Evolutionary conservation across 352 stramenopile species (phyloP), one percentile per base, ranked within the genome.

Genomic region (Phytopythium boreale): DNA sequence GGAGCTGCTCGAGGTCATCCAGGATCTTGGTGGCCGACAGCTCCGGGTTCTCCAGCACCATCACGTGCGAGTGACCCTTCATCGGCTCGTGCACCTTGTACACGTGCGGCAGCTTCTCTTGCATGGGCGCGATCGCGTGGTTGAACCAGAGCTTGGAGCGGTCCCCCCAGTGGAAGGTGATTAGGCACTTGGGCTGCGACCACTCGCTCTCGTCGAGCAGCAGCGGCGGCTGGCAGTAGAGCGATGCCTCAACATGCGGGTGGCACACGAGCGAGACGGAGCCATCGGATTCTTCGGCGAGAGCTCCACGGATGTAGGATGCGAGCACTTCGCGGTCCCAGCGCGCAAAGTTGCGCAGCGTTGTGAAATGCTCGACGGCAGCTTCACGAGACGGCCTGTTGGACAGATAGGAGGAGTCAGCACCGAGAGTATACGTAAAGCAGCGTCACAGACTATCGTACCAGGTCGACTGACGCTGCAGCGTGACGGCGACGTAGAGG

Each of bases 321-420:
- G 62, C 65, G 12, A 84, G 59, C 0, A 68, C 56, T 41, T 84
- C 75, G 4, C 69, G 71, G 52, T 84, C 64, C 75, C 75, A 84
- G 2, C 47, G 43, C 9, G 37, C 62, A n/a, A 84, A 76, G 57
- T 74, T 81, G 55, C 72, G 73, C 14, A 81, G 68, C 10, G 31
- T 52, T 2, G 62, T 46, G 34, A 84, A 79, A 47, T 75, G 70
- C 7, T n/a, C 29, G 10, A 55, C 43, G 15, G 74, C 74, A 4
- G 49, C 74, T 51, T 64, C 64, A 34, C 64, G 67, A 10, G 73
- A 75, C 12, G 59, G 43, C 71, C 71, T 79, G 37, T 14, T 43
- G 37, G 37, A 3, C 37, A 43, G 12, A 17, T 10, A 14, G 17
- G 37, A 43, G 17, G 12, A 17, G 11, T 43, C 17, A 43, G 37